Base-by-base conservation (phyloP, 345 rosid genomes). In the Linum tenue region DNA sequence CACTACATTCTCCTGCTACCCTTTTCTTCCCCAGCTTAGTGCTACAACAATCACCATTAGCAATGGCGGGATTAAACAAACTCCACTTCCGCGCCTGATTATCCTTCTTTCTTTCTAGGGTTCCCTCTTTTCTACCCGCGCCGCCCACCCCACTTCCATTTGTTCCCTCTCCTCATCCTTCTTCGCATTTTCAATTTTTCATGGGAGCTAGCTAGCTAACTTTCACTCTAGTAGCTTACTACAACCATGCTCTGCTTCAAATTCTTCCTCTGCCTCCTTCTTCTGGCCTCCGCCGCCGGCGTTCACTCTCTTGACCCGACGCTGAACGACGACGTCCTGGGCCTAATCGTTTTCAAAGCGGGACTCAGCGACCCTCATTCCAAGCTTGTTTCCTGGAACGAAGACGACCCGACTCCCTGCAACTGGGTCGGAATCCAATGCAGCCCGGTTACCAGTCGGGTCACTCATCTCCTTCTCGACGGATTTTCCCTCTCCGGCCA, bases 361-460 rank as follows among this genome's bases (percentile, higher is more conserved):
- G 95, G 87, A 69, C 65, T 95, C 15, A 83, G 78, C 70, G 99
- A 95, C 85, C 92, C 95, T 31, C 73, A 69, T 48, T 79, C 76
- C 55, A 88, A 84, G 82, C 92, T 95, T 11, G 71, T 77, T 0
- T 85, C 99, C n/a, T 95, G 99, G 99, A 82, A 78, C 60, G 96
- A 85, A 80, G 95, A 95, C 41, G 92, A 84, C 48, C 83, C 83
- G 75, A 82, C 55, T 72, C 85, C 97, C 44, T 95, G 99, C 71
- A 72, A 70, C 67, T 91, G 97, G 97, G 61, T 57, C 37, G 97
- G 97, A 44, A 89, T 89, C 62, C 80, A 73, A 62, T 95, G 99
- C 69, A 85, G 83, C 82, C 92, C 95, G 1, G 71, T 82, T 64
- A 78, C 86, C 37, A 83, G 79, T 62, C 84, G 97, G 59, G 96